Evolutionary conservation across 805 yeast species (phyloP).

Genomic region (Wickerhamomyces silvicola): DNA sequence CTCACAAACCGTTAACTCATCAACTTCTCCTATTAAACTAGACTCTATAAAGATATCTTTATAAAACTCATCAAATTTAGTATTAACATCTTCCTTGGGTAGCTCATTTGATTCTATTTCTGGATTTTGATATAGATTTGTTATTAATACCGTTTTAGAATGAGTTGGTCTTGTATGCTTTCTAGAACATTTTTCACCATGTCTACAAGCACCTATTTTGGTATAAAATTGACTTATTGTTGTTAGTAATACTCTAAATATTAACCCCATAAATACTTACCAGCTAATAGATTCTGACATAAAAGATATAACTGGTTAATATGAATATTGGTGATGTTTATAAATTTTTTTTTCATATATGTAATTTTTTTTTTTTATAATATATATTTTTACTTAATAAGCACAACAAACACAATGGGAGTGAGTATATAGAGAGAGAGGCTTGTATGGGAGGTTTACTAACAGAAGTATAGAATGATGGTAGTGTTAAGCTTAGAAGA

Average conservation of each 20-base stretch:
- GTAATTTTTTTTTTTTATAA: too few relatives aligned
- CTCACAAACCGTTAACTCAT: conserved; percentile 68
- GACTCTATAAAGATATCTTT: conserved; percentile 67
- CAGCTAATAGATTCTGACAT: conserved; percentile 16
- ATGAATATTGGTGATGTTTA: too few relatives aligned
- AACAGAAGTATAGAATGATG: conserved; percentile 43
- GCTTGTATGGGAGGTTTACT: not conserved
- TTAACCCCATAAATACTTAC: conserved; percentile 7
- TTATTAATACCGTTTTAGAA: conserved; percentile 59
- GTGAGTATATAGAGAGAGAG: not conserved
- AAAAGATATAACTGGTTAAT: too few relatives aligned
- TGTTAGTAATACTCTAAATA: conserved; percentile 6
- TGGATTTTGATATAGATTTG: conserved; percentile 62
- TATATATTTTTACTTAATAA: too few relatives aligned
- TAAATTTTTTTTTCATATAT: too few relatives aligned
- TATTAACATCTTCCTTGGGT: conserved; percentile 32
- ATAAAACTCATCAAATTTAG: conserved; percentile 53
- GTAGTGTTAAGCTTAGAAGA: conserved; percentile 63
- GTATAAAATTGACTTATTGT: conserved; percentile 51
- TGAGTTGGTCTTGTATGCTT: conserved; percentile 59
- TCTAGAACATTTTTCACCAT: conserved; percentile 82
- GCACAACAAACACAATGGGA: too few relatives aligned
- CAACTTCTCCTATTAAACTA: conserved; percentile 44
- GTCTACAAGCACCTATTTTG: conserved; percentile 90
- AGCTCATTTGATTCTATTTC: conserved; percentile 27